phyloP scores from a whole-genome alignment of 495 filamentous ascomycete species.

The Aspergillus saccharolyticus region DNA sequence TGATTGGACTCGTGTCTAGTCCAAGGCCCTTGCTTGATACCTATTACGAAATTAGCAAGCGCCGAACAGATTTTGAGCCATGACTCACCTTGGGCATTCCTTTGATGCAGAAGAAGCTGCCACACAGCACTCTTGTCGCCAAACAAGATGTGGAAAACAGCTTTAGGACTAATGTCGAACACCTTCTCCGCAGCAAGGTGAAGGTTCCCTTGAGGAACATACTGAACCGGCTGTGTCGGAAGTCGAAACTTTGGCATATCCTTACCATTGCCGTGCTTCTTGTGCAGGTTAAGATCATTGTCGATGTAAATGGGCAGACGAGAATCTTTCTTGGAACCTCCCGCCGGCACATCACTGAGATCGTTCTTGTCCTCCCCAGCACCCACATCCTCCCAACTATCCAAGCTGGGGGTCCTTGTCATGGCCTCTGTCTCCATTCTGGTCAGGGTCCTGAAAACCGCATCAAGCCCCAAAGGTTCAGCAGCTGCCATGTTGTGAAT shows the following conservation, averaged over 20 bases:
- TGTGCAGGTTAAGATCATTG: constrained; percentile 50
- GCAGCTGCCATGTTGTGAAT: constrained; percentile 69
- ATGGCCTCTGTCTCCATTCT: constrained; percentile 62
- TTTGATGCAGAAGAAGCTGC: constrained; percentile 83
- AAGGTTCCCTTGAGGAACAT: constrained; percentile 77
- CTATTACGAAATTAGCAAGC: constrained; percentile 30
- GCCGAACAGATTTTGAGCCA: no score
- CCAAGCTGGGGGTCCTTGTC: constrained; percentile 63
- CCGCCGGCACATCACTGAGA: constrained; percentile 14
- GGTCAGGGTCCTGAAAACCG: constrained; percentile 59
- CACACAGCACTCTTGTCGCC: constrained; percentile 93
- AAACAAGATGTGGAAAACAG: constrained; percentile 91
- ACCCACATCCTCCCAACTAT: constrained; percentile 90
- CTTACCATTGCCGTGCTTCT: constrained; percentile 39
- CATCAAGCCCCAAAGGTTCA: constrained; percentile 56
- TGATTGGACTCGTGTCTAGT: constrained; percentile 58
- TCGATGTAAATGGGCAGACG: constrained; percentile 59
- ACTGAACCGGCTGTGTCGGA: constrained; percentile 74
- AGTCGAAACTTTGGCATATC: constrained; percentile 74
- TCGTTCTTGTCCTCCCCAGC: constrained; percentile 47
- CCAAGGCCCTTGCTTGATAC: constrained; percentile 84
- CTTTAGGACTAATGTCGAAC: constrained; percentile 85
- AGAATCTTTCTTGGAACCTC: constrained; percentile 48
- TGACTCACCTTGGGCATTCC: constrained; percentile 60
- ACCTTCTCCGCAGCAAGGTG: constrained; percentile 63